A percentile compares a stretch with the other conserved stretches of the same genome.
Conservation (phyloP, 495 filamentous ascomycete genomes). For the Aspergillus campestris region DNA sequence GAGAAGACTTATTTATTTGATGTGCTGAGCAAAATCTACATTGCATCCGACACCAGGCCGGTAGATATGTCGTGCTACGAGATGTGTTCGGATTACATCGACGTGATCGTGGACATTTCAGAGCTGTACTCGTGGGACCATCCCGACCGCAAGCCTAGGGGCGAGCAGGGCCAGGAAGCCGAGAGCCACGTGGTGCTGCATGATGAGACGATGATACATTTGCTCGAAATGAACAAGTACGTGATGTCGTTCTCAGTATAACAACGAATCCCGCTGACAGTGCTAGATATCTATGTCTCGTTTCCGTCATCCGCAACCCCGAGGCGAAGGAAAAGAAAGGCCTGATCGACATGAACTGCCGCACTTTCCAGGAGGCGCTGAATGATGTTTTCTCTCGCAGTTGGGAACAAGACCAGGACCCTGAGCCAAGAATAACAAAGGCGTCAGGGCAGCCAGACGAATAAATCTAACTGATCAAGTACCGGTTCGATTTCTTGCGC, state of each 20-base stretch:
- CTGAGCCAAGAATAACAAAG: background rate
- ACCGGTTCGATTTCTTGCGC: too few relatives aligned
- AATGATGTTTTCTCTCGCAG: conserved; percentile 48
- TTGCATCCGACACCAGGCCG: conserved; percentile 87
- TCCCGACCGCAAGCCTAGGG: conserved; percentile 51
- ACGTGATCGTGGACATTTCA: conserved; percentile 91
- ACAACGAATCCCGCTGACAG: conserved; percentile 2
- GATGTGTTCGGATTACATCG: conserved; percentile 95
- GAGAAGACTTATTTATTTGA: conserved; percentile 98
- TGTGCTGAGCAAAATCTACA: conserved; percentile 94
- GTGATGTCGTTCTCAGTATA: conserved; percentile 7
- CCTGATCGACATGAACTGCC: conserved; percentile 54
- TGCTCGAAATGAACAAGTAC: conserved; percentile 86
- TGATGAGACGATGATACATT: conserved; percentile 74
- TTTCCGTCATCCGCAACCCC: conserved; percentile 64
- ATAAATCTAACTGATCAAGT: too few relatives aligned
- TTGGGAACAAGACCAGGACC: conserved; percentile 32
- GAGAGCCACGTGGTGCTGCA: conserved; percentile 74
- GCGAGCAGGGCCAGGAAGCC: conserved; percentile 60
- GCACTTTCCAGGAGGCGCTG: conserved; percentile 50
- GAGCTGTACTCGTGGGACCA: conserved; percentile 80
- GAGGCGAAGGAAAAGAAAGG: conserved; percentile 48
- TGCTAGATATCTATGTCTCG: conserved; percentile 55
- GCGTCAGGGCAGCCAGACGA: too few relatives aligned
- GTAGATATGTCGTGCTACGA: conserved; percentile 92